These are phyloP conservation scores for Exophiala lecanii-corni DNA, from an alignment of 2,329 filamentous ascomycete species.

Conservation along the genomic window DNA sequence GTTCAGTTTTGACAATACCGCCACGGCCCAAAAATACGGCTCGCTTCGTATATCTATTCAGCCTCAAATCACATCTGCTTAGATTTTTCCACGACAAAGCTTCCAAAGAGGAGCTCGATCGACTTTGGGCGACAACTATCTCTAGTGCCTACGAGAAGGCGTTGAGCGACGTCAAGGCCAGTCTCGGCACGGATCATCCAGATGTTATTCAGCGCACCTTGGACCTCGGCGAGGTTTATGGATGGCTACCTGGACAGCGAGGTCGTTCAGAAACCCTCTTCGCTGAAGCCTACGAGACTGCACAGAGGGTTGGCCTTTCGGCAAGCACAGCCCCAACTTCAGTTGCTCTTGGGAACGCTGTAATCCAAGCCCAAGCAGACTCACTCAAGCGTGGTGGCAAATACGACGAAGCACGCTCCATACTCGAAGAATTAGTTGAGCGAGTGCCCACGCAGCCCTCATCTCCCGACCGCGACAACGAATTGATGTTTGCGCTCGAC, in stretches of 20 bases:
- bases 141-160: background rate
- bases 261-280: background rate
- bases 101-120: background rate
- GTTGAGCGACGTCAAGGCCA: background rate
- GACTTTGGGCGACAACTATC: background rate
- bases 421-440: background rate
- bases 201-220: background rate
- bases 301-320: background rate
- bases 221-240: background rate
- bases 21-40: background rate
- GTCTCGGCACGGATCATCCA: background rate
- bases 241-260: background rate
- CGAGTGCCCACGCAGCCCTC: background rate
- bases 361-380: background rate
- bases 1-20: background rate
- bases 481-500: background rate
- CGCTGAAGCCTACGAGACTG: background rate
- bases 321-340: background rate
- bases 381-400: background rate
- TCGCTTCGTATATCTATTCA: background rate
- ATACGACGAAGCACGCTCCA: background rate
- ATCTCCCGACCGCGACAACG: background rate
- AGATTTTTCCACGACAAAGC: background rate
- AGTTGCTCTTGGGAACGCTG: background rate
- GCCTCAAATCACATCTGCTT: background rate